Base-by-base conservation (phyloP, 768 basidiomycete species). In the Amanita rimosa region DNA sequence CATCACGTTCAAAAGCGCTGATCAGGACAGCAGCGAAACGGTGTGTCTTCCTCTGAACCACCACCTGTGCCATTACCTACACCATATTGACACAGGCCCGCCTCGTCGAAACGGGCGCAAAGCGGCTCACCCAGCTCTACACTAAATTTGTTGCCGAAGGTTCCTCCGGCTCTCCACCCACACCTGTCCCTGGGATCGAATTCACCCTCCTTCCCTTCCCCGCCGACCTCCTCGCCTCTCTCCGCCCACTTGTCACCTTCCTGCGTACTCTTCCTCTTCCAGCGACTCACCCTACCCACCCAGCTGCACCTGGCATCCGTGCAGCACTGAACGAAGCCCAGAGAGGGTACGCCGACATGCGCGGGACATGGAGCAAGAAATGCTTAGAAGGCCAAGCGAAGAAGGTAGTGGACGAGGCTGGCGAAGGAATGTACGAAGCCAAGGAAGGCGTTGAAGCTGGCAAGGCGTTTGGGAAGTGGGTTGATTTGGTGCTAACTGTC, bases 91-190 rank as follows among this genome's bases (percentile, higher is more conserved):
- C 46, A 4, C 52, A 68, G 72, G 83, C 84, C n/a, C 78, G 83
- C 36, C 73, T 91, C 4, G 69, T 90, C 7, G 87, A 90, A 66
- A 85, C 85, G 1, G 88, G 89, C 6, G 79, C 80, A 4, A 89
- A 89, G 68, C 89, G 88, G 58, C 69, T 91, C 8, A 74, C 80
- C 0, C 86, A 88, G 56, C 64, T 89, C 10, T 91, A 84, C 59
- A 92, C 86, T n/a, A 88, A 86, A 57, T 71, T 85, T 27, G 85
- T 89, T n/a, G 88, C 89, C 2, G 87, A 89, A 64, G 84, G 79
- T 21, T 90, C 85, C 1, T 83, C 86, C 3, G 86, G 86, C 24
- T 70, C 74, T n/a, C 79, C 82, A 4, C 80, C 78, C 0, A 69
- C 72, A 34, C 75, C 81, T 11, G 34, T 34, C 3, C 54, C 52